These are phyloP conservation scores for Cubamyces lactineus DNA, from an alignment of 768 basidiomycete species.

Conservation along the genomic window DNA sequence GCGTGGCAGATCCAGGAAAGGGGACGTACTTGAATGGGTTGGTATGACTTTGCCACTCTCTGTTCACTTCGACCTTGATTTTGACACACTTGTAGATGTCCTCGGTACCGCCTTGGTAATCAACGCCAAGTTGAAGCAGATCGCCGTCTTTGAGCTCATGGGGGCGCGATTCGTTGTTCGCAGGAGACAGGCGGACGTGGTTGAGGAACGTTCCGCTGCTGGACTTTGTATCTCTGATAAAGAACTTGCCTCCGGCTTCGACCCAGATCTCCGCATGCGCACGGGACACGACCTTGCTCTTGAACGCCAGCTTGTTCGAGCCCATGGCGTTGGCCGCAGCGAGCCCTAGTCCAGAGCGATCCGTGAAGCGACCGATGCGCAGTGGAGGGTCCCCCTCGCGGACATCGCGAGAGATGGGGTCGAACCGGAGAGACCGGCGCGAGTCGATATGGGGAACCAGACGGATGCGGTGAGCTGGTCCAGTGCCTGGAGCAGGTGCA, in stretches of 20 bases:
- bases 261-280: conserved; percentile 96
- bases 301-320: conserved; percentile 90
- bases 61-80: conserved; percentile 86
- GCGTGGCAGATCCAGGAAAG: conserved; percentile 11
- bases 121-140: conserved; percentile 92
- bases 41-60: conserved; percentile 87
- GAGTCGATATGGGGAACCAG: conserved; percentile 96
- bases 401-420: conserved; percentile 88
- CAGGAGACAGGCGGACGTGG: conserved; percentile 85
- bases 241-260: conserved; percentile 70
- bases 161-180: conserved; percentile 78
- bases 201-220: conserved; percentile 95
- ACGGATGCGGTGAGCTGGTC: conserved; percentile 72
- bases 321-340: conserved; percentile 68
- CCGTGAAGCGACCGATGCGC: conserved; percentile 94
- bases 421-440: conserved; percentile 86
- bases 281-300: conserved; percentile 92
- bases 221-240: conserved; percentile 87
- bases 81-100: conserved; percentile 98
- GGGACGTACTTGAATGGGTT: conserved; percentile 88
- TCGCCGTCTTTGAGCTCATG: conserved; percentile 90
- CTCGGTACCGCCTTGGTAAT: conserved; percentile 96
- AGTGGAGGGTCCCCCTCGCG: conserved; percentile 67
- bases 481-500: conserved; percentile 21
- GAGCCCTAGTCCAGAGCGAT: conserved; percentile 70